Evolutionary conservation across 2,329 filamentous ascomycete genomes (phyloP), one percentile per base, ranked within the genome.

Genomic region (Epichloe festucae): DNA sequence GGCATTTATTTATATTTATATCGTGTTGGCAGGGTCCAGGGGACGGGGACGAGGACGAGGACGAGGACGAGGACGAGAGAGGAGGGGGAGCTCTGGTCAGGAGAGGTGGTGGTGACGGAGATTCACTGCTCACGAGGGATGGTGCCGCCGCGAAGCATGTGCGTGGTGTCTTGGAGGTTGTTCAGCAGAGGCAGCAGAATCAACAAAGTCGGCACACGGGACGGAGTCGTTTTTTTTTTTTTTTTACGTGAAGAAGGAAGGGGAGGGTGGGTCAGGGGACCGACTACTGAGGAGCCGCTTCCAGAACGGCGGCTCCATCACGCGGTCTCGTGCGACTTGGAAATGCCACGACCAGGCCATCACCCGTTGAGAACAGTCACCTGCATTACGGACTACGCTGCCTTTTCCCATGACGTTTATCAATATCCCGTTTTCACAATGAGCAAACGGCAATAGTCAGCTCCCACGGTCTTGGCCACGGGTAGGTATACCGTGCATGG

Each of bases 1-100:
- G 34, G 50, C 49, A 55, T 55, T 54, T 60, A 27, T 27, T 27
- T 27, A 57, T 59, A 52, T 31, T 31, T 31, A 10, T 31, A 10
- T 31, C 27, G 27, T 31, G 3, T 10, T 55, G 46, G 10, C 10
- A 2, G 40, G 17, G 15, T 11, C 8, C n/a, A 35, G 27, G 35
- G 36, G 5, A 21, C 15, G 27, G 3, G 27, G 17, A 17, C 27
- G 10, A 4, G 17, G n/a, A 43, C 23, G 17, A 3, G 27, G 17
- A 17, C 27, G 10, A 4, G 17, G n/a, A 43, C 23, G 17, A 3
- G 39, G 23, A 17, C 17, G 19, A 7, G 12, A 40, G 40, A 21
- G 27, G 34, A 3, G 27, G 8, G 27, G 8, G 27, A 27, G 27
- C 27, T 31, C 23, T 14, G 43, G 43, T 45, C 43, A 34, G 43